A percentile compares a stretch with the other conserved stretches of the same genome.
phyloP scores from a whole-genome alignment of 129 eudicot species.

The Flaveria robusta region DNA sequence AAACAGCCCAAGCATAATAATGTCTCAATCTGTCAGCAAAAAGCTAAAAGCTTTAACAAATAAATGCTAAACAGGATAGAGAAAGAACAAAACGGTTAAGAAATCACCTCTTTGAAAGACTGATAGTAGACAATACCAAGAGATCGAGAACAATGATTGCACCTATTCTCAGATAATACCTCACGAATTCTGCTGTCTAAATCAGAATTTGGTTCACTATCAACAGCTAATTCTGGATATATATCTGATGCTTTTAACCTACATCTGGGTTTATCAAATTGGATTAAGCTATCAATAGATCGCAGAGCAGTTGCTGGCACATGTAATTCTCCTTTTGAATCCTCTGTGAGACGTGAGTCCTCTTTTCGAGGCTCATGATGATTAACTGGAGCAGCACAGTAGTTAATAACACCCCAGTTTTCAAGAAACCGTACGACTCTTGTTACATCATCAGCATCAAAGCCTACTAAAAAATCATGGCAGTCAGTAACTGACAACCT shows the following conservation, averaged over 20 bases:
- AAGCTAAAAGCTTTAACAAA: conserved; percentile 1
- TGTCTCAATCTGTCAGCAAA: conserved; percentile 62
- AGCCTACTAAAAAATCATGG: conserved; percentile 50
- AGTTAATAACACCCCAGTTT: conserved; percentile 95
- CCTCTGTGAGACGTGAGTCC: conserved; percentile 59
- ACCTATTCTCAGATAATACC: conserved; percentile 54
- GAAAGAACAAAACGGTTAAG: conserved; percentile 14
- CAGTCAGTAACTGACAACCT: conserved; percentile 67
- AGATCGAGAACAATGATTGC: conserved; percentile 74
- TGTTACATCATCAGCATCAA: conserved; percentile 65
- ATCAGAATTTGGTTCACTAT: conserved; percentile 52
- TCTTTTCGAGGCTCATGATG: conserved; percentile 49
- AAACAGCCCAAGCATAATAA: conserved; percentile 80
- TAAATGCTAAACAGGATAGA: conserved; percentile 20
- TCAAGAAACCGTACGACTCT: conserved; percentile 87
- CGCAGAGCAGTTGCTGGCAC: conserved; percentile 78
- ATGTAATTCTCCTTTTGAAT: conserved; percentile 70
- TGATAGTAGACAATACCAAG: conserved; percentile 67
- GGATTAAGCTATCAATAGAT: conserved; percentile 85
- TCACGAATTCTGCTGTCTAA: conserved; percentile 70
- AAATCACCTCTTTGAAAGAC: conserved; percentile 89
- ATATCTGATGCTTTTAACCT: conserved; percentile 62
- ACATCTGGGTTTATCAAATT: conserved; percentile 84
- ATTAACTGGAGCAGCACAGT: conserved; percentile 67
- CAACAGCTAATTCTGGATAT: conserved; percentile 60